Evolutionary conservation across 306 rosid species (phyloP), one percentile per base, ranked within the genome.

Genomic region (Vicia villosa): DNA sequence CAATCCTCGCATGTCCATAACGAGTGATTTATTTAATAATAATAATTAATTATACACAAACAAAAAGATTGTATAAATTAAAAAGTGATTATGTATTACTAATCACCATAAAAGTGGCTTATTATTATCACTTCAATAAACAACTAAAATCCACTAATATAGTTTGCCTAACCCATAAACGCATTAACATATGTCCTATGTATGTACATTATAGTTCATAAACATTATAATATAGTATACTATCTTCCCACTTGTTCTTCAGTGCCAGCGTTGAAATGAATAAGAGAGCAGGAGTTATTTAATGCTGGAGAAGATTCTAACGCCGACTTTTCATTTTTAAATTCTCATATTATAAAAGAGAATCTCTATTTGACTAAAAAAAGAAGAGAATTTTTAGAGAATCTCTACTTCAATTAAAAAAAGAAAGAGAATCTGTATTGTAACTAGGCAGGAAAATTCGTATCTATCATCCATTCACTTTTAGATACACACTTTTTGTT

Each of bases 141-240:
- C 40, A 69, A 41, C 45, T 57, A 28, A 40, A 49, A 58, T 59
- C 76, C 68, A 72, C 69, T 28, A 43, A 30, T 46, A 40, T 15
- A 61, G 30, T 71, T 63, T 63, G 74, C 77, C 74, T 66, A 78
- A 72, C 77, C 74, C 73, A 64, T 77, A 22, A 36, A 9, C 54
- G 10, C 50, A 65, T 37, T 14, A 46, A 3, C 12, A 16, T 38
- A 37, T 47, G 50, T 46, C 21, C 37, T 56, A 13, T 49, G 17
- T 56, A 13, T 49, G 17, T 2, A 55, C 41, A n/a, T 11, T 47
- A 15, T 4, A 47, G 34, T 42, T 70, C 60, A 56, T 7, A 10
- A 77, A 54, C 37, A n/a, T 50, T 60, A 40, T 69, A 49, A 46
- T 72, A 66, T 46, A 58, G n/a, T n/a, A n/a, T n/a, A n/a, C n/a